phyloP scores from a whole-genome alignment of 2,329 filamentous ascomycete species.

The Talaromyces rugulosus region DNA sequence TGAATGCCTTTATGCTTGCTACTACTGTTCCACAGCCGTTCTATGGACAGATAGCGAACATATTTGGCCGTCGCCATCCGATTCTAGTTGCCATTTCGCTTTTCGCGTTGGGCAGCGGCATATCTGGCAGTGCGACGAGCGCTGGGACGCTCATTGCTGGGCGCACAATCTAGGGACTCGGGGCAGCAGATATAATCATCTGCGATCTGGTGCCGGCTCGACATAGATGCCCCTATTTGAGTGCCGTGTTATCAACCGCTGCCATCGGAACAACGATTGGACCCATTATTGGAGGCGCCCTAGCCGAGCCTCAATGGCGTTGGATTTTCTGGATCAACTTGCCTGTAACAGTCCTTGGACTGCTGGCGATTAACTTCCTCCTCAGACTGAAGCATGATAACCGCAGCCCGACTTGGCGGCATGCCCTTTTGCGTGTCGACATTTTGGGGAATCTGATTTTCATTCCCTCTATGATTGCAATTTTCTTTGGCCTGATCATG shows the following conservation, averaged over 20 bases:
- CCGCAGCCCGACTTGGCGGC: too few relatives aligned
- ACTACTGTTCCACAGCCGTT: conserved; percentile 36
- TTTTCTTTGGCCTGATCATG: not conserved
- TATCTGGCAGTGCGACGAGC: conserved; percentile 43
- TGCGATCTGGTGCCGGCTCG: conserved; percentile 44
- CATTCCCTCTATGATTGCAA: not conserved
- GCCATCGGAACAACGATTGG: conserved; percentile 43
- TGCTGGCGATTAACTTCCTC: conserved; percentile 9
- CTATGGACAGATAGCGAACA: conserved; percentile 47
- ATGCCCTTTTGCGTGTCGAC: not conserved
- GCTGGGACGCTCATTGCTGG: conserved; percentile 49
- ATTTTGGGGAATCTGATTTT: not conserved
- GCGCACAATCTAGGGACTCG: conserved; percentile 53
- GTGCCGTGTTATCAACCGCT: conserved; percentile 17
- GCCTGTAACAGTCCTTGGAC: conserved; percentile 18
- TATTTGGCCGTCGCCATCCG: conserved; percentile 48
- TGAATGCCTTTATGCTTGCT: conserved; percentile 21
- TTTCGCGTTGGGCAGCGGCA: conserved; percentile 50
- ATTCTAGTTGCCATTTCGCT: conserved; percentile 39
- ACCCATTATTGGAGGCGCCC: conserved; percentile 36
- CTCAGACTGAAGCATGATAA: not conserved
- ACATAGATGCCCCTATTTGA: conserved; percentile 25
- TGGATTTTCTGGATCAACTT: conserved; percentile 31
- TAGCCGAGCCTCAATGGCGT: conserved; percentile 21
- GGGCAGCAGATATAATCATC: conserved; percentile 43